Evolutionary conservation across 2,329 filamentous ascomycete species (phyloP), one percentile per base, ranked within the genome.

Genomic region (Lasiodiplodia sp.): DNA sequence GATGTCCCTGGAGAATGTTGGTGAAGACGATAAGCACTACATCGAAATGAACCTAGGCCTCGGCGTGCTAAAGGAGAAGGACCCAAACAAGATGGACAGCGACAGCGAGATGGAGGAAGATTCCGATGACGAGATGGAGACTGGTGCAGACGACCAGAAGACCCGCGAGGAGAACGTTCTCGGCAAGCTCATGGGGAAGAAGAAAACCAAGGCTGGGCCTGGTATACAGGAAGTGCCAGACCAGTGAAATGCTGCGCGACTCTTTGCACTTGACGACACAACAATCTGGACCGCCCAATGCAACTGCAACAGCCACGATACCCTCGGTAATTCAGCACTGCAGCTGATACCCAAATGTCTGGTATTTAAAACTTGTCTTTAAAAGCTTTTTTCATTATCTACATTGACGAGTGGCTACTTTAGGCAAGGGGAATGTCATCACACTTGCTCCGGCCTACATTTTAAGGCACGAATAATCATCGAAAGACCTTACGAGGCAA

Each of bases 31-130:
- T 12, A 72, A 72, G 21, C 74, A 76, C 44, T 80, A 82, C 58
- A 81, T 81, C 68, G 80, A 82, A 69, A 80, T 81, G 80, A 73
- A 83, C 70, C 80, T 84, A n/a, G 82, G 82, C 25, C 76, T 84
- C 44, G 82, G 82, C n/a, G 82, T 84, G 16, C 74, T 83, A 3
- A 79, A 84, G 72, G 76, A 80, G 68, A 75, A 79, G 69, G 75
- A 78, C 51, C 72, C 74, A 0, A 71, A 76, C 49, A 73, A 71
- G 31, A 70, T 70, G 44, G 71, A 73, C 11, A 65, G 68, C 23
- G 69, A 69, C 12, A 72, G 73, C 3, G 72, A 71, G 3, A 73
- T 72, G 62, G 72, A 73, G n/a, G 73, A 75, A 23, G 70, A 70
- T 28, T 21, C 28, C 7, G 57, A 38, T 18, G 58, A 68, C 25